Conservation (phyloP, 768 basidiomycete species). For the Mycena vulgaris region DNA sequence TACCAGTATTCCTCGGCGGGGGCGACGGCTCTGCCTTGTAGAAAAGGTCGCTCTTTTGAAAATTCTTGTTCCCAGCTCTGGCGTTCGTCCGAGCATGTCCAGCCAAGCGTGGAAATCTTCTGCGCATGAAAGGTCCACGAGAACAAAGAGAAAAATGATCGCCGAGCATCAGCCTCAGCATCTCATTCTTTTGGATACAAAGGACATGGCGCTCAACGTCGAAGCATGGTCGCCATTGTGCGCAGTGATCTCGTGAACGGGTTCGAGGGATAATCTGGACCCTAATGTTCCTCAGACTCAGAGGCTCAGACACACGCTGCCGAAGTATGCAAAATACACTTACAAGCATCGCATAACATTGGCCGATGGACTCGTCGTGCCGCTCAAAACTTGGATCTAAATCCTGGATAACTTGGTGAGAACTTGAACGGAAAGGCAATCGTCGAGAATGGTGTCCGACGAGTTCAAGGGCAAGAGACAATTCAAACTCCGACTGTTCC, state of each 20-base stretch:
- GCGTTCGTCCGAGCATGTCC: background rate
- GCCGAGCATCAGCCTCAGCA: background rate
- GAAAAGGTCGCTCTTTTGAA: background rate
- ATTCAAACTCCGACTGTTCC: too few relatives aligned
- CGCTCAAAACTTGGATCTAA: too few relatives aligned
- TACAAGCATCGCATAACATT: too few relatives aligned
- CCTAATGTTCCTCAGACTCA: too few relatives aligned
- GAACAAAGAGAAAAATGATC: background rate
- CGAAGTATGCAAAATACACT: too few relatives aligned
- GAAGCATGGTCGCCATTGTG: background rate
- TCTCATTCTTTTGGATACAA: slow-evolving; percentile 8
- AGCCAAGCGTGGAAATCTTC: slow-evolving; percentile 8
- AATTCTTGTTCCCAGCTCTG: background rate
- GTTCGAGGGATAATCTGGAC: slow-evolving; percentile 6
- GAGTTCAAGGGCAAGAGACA: too few relatives aligned
- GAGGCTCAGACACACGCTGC: too few relatives aligned
- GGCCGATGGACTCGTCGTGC: too few relatives aligned
- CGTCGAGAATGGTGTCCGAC: too few relatives aligned
- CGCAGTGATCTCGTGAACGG: slow-evolving; percentile 1
- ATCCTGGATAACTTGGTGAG: too few relatives aligned
- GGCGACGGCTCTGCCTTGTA: too few relatives aligned
- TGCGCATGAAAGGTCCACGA: background rate
- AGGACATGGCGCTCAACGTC: slow-evolving; percentile 15
- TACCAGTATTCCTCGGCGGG: background rate
- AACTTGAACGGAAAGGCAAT: too few relatives aligned